Percentiles rank a stretch among this genome's conserved stretches.
Evolutionary conservation across 1,284 basidiomycete species (phyloP).

Genomic region (Pseudozyma hubeiensis): DNA sequence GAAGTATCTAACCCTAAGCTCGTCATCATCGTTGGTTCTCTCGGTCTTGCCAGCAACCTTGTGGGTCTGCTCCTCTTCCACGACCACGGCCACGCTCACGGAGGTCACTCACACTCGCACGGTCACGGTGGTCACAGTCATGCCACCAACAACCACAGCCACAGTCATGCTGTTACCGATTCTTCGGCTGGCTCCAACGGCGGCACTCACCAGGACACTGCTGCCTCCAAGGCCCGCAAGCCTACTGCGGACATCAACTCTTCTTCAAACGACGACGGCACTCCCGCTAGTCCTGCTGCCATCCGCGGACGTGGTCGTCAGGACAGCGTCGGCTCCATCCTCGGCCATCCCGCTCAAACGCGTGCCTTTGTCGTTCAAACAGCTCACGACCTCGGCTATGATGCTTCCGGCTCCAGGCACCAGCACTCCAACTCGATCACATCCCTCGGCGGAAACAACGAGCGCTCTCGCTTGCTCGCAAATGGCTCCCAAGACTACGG

Average conservation of each 20-base stretch:
- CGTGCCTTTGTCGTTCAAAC: conserved; percentile 88
- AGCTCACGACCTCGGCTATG: conserved; percentile 78
- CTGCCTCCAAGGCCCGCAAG: conserved; percentile 20
- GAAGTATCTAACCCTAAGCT: conserved; percentile 88
- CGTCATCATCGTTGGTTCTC: conserved; percentile 87
- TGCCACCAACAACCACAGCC: conserved; percentile 35
- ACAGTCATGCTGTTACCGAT: conserved; percentile 33
- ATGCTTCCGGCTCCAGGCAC: conserved; percentile 37
- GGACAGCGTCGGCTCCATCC: conserved; percentile 70
- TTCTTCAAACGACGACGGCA: conserved; percentile 14
- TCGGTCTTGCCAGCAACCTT: conserved; percentile 91
- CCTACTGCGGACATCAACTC: conserved; percentile 7
- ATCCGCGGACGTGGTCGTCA: conserved; percentile 31
- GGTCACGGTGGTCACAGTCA: conserved; percentile 63
- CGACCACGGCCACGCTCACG: conserved; percentile 70
- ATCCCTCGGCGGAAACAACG: conserved; percentile 18
- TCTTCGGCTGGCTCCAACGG: conserved; percentile 10
- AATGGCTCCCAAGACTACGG: conserved; percentile 43
- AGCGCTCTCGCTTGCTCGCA: conserved; percentile 31
- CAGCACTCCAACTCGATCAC: conserved; percentile 37
- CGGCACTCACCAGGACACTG: conserved; percentile 18
- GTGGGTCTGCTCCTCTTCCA: conserved; percentile 95
- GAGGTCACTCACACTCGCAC: conserved; percentile 76
- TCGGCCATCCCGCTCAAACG: conserved; percentile 87
- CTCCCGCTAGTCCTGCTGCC: conserved; percentile 10